Evolutionary conservation across 495 filamentous ascomycete species (phyloP).

Genomic region (Annulohypoxylon maeteangense): DNA sequence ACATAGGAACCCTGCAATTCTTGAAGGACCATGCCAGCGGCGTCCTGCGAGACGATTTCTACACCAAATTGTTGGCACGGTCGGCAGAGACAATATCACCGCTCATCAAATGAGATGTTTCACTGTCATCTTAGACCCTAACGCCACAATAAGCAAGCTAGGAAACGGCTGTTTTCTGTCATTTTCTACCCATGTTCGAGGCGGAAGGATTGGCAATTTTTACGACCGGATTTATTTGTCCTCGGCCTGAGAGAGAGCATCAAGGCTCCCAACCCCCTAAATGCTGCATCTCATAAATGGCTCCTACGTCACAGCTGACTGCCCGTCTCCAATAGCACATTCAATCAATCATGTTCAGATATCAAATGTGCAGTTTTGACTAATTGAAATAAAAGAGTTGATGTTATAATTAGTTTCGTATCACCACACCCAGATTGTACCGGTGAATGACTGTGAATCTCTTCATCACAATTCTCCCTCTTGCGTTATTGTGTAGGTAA

Average conservation of each 20-base stretch:
- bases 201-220: not conserved
- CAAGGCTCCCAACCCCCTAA: not conserved
- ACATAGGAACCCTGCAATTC: conserved; percentile 39
- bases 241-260: not conserved
- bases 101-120: conserved; percentile 20
- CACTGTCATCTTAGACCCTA: not conserved
- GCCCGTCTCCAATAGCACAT: not conserved
- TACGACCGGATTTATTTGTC: not conserved
- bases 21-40: conserved; percentile 46
- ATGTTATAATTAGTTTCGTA: not conserved
- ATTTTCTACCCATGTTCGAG: not conserved
- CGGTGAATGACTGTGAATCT: not conserved
- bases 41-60: conserved; percentile 43
- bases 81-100: conserved; percentile 40
- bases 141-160: not conserved
- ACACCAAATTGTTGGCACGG: conserved; percentile 38
- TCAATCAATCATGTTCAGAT: not conserved
- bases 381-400: not conserved
- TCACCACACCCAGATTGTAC: not conserved
- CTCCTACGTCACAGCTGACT: not conserved
- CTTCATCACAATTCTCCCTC: not conserved
- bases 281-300: not conserved
- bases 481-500: not conserved
- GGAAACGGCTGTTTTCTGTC: not conserved
- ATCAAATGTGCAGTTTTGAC: not conserved